phyloP scores from a whole-genome alignment of 1,284 basidiomycete genomes.

The Puccinia polysora region DNA sequence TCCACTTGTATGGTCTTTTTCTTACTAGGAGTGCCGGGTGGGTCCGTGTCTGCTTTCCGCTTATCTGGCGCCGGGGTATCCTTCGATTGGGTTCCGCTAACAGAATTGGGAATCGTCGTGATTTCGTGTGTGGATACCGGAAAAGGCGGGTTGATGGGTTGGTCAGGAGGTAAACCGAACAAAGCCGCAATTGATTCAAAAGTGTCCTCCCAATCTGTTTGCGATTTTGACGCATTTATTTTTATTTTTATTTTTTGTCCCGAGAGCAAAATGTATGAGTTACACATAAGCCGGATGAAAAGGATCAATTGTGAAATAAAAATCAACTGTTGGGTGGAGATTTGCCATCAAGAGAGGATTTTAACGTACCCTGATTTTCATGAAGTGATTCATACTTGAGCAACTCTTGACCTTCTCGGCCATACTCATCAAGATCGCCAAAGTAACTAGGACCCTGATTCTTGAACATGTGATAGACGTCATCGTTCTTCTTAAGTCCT shows the following conservation, averaged over 20 bases:
- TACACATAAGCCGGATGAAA: no score
- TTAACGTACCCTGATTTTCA: slow-evolving; percentile 60
- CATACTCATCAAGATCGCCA: slow-evolving; percentile 82
- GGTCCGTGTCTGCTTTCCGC: slow-evolving; percentile 16
- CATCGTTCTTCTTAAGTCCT: slow-evolving; percentile 74
- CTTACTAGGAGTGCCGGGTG: slow-evolving; percentile 36
- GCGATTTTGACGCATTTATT: no score
- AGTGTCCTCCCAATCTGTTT: slow-evolving; percentile 64
- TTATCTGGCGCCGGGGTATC: slow-evolving; percentile 3
- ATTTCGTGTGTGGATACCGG: background rate
- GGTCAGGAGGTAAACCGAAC: slow-evolving; percentile 12
- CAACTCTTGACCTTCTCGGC: slow-evolving; percentile 58
- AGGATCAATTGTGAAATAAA: slow-evolving; percentile 3
- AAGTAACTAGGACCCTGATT: slow-evolving; percentile 84
- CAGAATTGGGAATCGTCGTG: background rate
- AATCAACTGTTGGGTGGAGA: background rate
- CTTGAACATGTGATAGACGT: slow-evolving; percentile 59
- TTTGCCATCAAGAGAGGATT: slow-evolving; percentile 33
- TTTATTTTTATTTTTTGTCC: no score
- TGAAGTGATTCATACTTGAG: slow-evolving; percentile 67
- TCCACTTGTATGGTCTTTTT: slow-evolving; percentile 45
- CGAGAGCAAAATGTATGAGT: no score
- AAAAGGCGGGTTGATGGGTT: slow-evolving; percentile 24
- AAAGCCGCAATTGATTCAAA: slow-evolving; percentile 25
- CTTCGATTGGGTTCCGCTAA: background rate